phyloP scores from a whole-genome alignment of 179 eudicot genomes.

The Gypsophila paniculata region DNA sequence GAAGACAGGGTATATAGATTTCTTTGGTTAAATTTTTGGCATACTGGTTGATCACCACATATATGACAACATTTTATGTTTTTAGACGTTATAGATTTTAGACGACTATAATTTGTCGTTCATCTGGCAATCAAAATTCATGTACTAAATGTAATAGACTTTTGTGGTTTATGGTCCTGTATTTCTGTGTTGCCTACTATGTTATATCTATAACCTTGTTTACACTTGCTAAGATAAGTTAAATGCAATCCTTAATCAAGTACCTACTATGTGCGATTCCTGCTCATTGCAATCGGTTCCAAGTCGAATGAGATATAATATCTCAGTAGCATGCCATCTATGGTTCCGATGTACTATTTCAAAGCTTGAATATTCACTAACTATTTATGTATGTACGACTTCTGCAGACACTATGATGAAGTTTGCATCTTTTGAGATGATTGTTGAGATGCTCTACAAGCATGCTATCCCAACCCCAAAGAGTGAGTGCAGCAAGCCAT shows the following conservation, averaged over 20 bases:
- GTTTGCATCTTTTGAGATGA: constrained; percentile 76
- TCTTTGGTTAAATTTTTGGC: neutral
- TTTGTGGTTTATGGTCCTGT: no score
- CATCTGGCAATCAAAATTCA: no score
- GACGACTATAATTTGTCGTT: neutral
- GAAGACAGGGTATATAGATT: neutral
- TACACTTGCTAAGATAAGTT: neutral
- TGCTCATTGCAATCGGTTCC: neutral
- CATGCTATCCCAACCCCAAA: constrained; percentile 71
- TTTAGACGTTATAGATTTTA: neutral
- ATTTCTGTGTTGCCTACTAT: no score
- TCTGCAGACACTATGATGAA: constrained; percentile 95
- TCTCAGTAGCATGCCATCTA: neutral
- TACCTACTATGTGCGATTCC: neutral
- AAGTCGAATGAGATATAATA: neutral
- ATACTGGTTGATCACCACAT: neutral
- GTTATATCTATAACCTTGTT: neutral
- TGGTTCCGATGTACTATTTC: neutral
- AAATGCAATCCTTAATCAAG: neutral
- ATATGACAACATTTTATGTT: neutral
- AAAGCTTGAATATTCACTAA: neutral
- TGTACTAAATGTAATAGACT: no score
- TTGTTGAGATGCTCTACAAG: constrained; percentile 69
- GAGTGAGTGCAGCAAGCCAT: constrained; percentile 67
- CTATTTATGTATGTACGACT: neutral